Conservation (phyloP, 2,329 filamentous ascomycete species). For the Pyrenochaeta sp. region DNA sequence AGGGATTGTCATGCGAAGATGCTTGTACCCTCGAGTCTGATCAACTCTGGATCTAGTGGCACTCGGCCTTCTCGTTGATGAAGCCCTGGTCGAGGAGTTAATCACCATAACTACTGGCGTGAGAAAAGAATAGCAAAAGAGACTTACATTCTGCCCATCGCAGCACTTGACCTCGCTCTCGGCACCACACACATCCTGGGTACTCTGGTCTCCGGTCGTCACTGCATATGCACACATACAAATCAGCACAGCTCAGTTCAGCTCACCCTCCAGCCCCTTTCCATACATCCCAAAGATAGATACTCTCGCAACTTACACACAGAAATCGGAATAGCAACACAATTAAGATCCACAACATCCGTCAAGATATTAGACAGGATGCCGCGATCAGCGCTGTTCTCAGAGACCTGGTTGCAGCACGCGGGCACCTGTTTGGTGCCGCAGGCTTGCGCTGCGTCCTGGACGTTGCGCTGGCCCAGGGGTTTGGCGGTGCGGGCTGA, state of each 20-base stretch:
- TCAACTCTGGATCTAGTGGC: too few relatives aligned
- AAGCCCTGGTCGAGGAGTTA: too few relatives aligned
- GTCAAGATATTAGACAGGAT: background rate
- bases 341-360: background rate
- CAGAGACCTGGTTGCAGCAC: constrained; percentile 1
- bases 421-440: background rate
- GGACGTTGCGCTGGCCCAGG: background rate
- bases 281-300: background rate
- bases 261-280: background rate
- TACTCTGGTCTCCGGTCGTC: background rate
- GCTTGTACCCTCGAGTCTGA: too few relatives aligned
- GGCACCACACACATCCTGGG: background rate
- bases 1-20: too few relatives aligned
- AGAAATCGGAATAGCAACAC: background rate
- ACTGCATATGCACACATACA: too few relatives aligned
- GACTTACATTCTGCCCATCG: background rate
- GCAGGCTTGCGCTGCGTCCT: background rate
- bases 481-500: background rate
- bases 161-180: background rate
- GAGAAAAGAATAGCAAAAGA: background rate
- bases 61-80: background rate
- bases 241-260: too few relatives aligned
- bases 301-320: background rate
- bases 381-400: background rate
- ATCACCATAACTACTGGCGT: too few relatives aligned